Conservation (phyloP, 2,329 filamentous ascomycete species). For the Aspergillus fumigatus region DNA sequence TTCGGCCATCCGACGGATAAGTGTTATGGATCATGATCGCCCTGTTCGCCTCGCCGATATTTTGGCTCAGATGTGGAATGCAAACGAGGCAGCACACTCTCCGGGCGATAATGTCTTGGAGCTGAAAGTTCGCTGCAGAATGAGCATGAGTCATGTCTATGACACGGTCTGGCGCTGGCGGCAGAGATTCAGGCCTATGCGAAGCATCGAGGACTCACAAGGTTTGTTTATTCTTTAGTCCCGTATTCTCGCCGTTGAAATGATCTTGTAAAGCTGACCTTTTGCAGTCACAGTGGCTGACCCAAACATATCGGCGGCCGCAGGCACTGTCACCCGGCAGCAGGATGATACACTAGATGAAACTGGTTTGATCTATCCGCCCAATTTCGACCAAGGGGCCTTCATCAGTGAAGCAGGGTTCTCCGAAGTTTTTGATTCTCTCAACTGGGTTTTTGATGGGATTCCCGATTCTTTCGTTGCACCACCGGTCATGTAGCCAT, state of each 20-base stretch:
- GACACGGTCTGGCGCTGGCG: conserved; percentile 65
- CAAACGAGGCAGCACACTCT: conserved; percentile 29
- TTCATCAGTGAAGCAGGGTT: conserved; percentile 49
- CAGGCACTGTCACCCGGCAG: conserved; percentile 24
- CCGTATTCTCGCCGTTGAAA: conserved; percentile 9
- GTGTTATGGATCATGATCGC: conserved; percentile 59
- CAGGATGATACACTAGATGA: conserved; percentile 29
- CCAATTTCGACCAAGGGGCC: conserved; percentile 33
- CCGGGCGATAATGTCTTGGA: conserved; percentile 44
- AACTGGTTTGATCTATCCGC: conserved; percentile 27
- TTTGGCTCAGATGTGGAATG: conserved; percentile 61
- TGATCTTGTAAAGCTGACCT: conserved; percentile 12
- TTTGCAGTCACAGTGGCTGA: conserved; percentile 28
- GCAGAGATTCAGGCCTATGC: conserved; percentile 60
- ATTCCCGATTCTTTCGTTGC: conserved; percentile 59
- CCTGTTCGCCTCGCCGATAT: conserved; percentile 60
- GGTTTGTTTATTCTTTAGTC: conserved; percentile 46
- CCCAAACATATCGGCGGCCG: conserved; percentile 29
- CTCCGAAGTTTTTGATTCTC: conserved; percentile 75
- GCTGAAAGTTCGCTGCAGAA: conserved; percentile 59
- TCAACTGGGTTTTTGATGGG: conserved; percentile 89
- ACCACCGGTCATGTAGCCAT: conserved; percentile 28
- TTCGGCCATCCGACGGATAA: conserved; percentile 54
- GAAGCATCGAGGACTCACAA: conserved; percentile 58
- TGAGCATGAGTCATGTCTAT: conserved; percentile 63